Base-by-base conservation (phyloP, 2,329 filamentous ascomycete genomes). In the Aspergillus calidoustus region DNA sequence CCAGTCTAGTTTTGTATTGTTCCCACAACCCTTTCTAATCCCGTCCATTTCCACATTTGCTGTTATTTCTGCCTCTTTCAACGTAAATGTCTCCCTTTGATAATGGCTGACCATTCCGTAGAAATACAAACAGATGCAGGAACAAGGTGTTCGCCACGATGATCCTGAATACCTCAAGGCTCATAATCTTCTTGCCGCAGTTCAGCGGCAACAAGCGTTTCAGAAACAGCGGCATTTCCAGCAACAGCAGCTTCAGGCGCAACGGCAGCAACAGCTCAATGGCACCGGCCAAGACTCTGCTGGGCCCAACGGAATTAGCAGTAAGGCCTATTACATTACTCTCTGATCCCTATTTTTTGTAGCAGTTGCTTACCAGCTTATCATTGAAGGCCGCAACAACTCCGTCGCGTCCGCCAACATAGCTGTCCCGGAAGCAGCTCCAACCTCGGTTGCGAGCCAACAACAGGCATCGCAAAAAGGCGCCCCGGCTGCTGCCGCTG, bases 101-200 rank as follows among this genome's bases (percentile, higher is more conserved):
- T 22, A 23, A 6, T 59, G 30, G 50, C 80, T 85, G 72, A 83
- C 77, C 15, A 51, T 53, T 41, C 58, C 43, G 54, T 71, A 97
- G 93, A 93, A 92, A 85, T 95, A 91, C 68, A 90, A 91, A 73
- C 87, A 91, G 76, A 93, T 98, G 91, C 95, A 94, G 79, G 86
- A 91, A 59, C 85, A 89, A 71, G 93, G 93, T 68, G 89, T 96
- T 25, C 87, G 91, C 46, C 85, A 88, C 60, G 90, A 85, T 60
- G 93, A 98, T 72, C 94, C 94, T 50, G 93, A 98, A 75, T 93
- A 90, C 72, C 85, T 94, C 71, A 96, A 95, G 79, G 86, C 89
- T 34, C 89, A 92, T 57, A 87, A 90, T 64, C 88, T 96, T 63
- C 84, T 97, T 64, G 77, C 86, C 43, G 87, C 84, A 68, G 86